Base-by-base conservation (phyloP, 441 rosid species). In the Aquilaria agallochum region DNA sequence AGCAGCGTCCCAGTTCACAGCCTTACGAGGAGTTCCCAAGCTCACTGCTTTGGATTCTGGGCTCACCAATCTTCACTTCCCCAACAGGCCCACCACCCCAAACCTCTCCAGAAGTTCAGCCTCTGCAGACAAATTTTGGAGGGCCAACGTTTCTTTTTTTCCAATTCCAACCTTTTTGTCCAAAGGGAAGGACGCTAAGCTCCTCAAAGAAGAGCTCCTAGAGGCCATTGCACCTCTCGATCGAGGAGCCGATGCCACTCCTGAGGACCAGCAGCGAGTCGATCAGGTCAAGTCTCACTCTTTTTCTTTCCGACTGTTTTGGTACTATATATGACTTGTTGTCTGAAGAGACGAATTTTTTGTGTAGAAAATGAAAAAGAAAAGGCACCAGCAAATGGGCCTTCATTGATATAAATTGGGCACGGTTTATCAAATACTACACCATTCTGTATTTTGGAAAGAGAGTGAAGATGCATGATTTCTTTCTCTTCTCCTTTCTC, bases 181-280 rank as follows among this genome's bases (percentile, higher is more conserved):
- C 10, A 80, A 78, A 79, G 84, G 88, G 36, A 78, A 87, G 67
- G 84, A 79, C 5, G 80, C 82, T 47, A 79, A 79, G 68, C 68
- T 69, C 59, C 83, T 88, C 31, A 90, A 93, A 56, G 84, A 85
- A 51, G 80, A 90, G 58, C 91, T 88, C 52, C 84, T 90, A 8
- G 83, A 85, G 8, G 90, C 90, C 66, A 88, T 90, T 65, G 79
- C 69, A 14, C 80, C 90, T 20, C 90, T 93, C 34, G 83, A 93
- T 53, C 88, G 96, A 44, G 97, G 98, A 6, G 97, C 97, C 31
- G 83, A 68, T 1, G 98, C 97, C 11, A 66, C 91, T 5, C 86
- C 78, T 42, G 96, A 94, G 60, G 98, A 88, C 54, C 97, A 80
- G 74, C 80, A 81, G 69, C 65, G 61, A 11, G 80, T 86, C 54